A percentile compares a stretch with the other conserved stretches of the same genome.
phyloP scores from a whole-genome alignment of 108 stramenopile genomes.

The Skeletonema potamos region DNA sequence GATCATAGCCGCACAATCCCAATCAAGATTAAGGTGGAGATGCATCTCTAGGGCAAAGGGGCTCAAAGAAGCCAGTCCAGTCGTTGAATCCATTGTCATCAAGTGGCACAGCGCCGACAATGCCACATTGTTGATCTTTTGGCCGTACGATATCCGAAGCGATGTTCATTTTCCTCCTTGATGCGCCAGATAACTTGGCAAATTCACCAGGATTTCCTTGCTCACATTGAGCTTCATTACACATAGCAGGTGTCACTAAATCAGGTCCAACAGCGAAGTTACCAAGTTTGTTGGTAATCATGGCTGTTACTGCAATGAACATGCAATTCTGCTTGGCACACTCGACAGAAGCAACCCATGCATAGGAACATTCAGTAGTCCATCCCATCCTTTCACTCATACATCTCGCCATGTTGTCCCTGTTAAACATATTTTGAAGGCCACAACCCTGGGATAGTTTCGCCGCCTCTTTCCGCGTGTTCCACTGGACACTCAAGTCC shows the following conservation, averaged over 20 bases:
- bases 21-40: neutral
- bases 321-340: conserved; percentile 38
- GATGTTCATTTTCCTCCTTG: conserved; percentile 14
- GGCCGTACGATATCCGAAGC: conserved; percentile 3
- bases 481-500: conserved; percentile 36
- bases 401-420: conserved; percentile 1
- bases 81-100: neutral
- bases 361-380: neutral
- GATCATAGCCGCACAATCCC: too few relatives aligned
- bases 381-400: neutral
- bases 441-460: neutral
- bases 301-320: conserved; percentile 18
- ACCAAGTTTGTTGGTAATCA: conserved; percentile 13
- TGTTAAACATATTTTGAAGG: neutral
- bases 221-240: conserved; percentile 9
- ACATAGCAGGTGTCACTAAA: conserved; percentile 22
- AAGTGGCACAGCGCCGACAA: neutral
- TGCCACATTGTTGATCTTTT: conserved; percentile 3
- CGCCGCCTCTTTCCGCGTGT: conserved; percentile 13
- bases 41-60: neutral
- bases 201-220: neutral
- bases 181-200: conserved; percentile 4
- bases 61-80: neutral
- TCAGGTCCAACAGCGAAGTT: conserved; percentile 18
- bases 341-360: conserved; percentile 7